phyloP scores from a whole-genome alignment of 768 basidiomycete species.

The Exidia glandulosa region DNA sequence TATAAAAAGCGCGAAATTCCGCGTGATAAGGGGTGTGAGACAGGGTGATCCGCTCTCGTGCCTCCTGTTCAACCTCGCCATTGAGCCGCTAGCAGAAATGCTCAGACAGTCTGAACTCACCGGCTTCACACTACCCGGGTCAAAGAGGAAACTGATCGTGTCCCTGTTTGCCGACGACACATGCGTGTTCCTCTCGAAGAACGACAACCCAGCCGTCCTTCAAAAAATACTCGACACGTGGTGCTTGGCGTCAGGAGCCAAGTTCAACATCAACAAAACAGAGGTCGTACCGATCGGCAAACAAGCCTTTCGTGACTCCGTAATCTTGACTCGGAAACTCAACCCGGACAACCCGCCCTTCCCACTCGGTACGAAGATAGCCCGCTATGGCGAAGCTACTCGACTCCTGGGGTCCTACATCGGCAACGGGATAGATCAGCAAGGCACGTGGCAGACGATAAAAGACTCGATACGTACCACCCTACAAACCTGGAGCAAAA shows the following conservation, averaged over 20 bases:
- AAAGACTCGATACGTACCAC: background rate
- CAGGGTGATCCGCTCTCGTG: conserved; percentile 32
- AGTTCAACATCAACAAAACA: conserved; percentile 33
- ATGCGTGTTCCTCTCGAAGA: conserved; percentile 21
- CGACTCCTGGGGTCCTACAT: conserved; percentile 4
- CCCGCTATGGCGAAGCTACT: conserved; percentile 1
- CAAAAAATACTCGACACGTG: conserved; percentile 22
- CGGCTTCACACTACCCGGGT: conserved; percentile 11
- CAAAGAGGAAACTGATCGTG: background rate
- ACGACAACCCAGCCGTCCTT: conserved; percentile 18
- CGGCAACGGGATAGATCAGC: conserved; percentile 3
- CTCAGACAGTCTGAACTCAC: conserved; percentile 15
- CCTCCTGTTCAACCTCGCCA: conserved; percentile 28
- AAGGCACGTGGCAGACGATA: conserved; percentile 1
- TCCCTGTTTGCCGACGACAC: conserved; percentile 32
- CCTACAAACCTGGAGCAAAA: conserved; percentile 1
- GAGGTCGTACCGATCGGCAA: background rate
- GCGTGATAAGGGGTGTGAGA: conserved; percentile 21
- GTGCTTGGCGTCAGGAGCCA: conserved; percentile 30
- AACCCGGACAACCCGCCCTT: background rate
- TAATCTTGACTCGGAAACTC: background rate
- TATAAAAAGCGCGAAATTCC: conserved; percentile 12
- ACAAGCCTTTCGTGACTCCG: background rate
- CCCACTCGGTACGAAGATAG: conserved; percentile 4
- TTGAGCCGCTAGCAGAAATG: conserved; percentile 27